Evolutionary conservation across 148 eudicot species (phyloP).

Genomic region (Spergularia marina): DNA sequence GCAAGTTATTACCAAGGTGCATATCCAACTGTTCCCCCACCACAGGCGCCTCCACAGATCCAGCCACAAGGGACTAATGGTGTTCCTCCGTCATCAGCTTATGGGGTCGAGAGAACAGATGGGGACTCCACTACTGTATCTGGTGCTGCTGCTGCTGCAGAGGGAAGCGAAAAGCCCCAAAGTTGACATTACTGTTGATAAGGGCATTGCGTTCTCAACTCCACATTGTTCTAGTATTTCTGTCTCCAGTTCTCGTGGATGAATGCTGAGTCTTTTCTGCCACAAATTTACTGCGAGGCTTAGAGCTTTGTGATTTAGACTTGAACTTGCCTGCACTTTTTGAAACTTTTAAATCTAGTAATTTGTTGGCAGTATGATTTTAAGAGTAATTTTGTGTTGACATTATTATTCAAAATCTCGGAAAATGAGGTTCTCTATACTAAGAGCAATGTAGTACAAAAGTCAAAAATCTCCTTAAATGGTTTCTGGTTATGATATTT

Average conservation of each 20-base stretch:
- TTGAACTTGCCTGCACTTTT: slow-evolving; percentile 9
- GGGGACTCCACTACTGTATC: slow-evolving; percentile 27
- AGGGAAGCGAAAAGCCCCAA: slow-evolving; percentile 26
- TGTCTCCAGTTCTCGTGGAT: slow-evolving; percentile 6
- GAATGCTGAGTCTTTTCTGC: slow-evolving; percentile 6
- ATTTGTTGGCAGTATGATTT: slow-evolving; percentile 4
- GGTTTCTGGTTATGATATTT: neutral
- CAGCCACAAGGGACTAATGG: slow-evolving; percentile 34
- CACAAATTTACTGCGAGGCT: neutral
- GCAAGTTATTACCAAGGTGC: slow-evolving; percentile 35
- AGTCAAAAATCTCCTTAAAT: neutral
- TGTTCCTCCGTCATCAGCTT: slow-evolving; percentile 21
- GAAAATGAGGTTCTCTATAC: neutral
- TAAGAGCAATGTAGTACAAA: neutral
- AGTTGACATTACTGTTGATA: slow-evolving; percentile 22
- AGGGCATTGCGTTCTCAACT: slow-evolving; percentile 1
- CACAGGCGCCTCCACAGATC: slow-evolving; percentile 25
- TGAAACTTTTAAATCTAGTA: slow-evolving; percentile 9
- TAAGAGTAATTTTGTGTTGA: neutral
- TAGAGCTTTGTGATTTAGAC: slow-evolving; percentile 14
- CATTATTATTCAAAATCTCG: neutral
- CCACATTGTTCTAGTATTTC: slow-evolving; percentile 7
- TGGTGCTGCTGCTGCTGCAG: slow-evolving; percentile 22
- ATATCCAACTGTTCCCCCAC: slow-evolving; percentile 30
- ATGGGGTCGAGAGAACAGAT: slow-evolving; percentile 32